Conservation (phyloP, 2,329 filamentous ascomycete genomes). For the Tolypocladium guangdongense region DNA sequence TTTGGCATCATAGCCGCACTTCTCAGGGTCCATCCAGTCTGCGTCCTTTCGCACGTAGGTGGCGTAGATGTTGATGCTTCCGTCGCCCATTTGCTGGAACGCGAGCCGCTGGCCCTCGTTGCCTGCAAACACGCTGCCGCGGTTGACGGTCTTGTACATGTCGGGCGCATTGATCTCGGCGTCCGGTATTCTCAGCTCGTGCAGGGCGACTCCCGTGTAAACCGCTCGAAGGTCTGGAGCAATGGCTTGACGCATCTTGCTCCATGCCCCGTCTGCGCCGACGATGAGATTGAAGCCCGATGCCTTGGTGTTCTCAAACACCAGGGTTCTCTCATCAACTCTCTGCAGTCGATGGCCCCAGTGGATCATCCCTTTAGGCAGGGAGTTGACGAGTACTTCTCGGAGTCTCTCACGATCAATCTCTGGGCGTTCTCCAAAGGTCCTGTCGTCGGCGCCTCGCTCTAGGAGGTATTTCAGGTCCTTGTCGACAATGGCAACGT, state of each 20-base stretch:
- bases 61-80: slow-evolving; percentile 30
- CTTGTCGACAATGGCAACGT: slow-evolving; percentile 33
- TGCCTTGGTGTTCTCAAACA: slow-evolving; percentile 24
- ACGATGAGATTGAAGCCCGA: slow-evolving; percentile 28
- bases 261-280: slow-evolving; percentile 27
- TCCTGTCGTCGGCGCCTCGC: slow-evolving; percentile 15
- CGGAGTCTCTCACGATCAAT: slow-evolving; percentile 39
- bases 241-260: slow-evolving; percentile 21
- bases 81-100: slow-evolving; percentile 34
- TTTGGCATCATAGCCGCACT: slow-evolving; percentile 31
- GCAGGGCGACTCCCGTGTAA: slow-evolving; percentile 33
- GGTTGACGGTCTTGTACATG: slow-evolving; percentile 32
- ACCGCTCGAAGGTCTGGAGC: slow-evolving; percentile 25
- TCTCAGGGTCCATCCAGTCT: slow-evolving; percentile 23
- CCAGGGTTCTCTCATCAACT: slow-evolving; percentile 24
- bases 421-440: slow-evolving; percentile 29
- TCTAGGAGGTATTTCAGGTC: slow-evolving; percentile 23
- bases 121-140: slow-evolving; percentile 34
- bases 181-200: slow-evolving; percentile 30
- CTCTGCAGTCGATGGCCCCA: slow-evolving; percentile 34
- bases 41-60: slow-evolving; percentile 25
- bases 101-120: slow-evolving; percentile 28
- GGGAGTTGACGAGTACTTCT: slow-evolving; percentile 31
- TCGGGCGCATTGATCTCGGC: slow-evolving; percentile 29
- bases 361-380: slow-evolving; percentile 31